A percentile compares a stretch with the other conserved stretches of the same genome.
Evolutionary conservation across 208 protist species (phyloP).

Genomic region (Baffinella frigidus): DNA sequence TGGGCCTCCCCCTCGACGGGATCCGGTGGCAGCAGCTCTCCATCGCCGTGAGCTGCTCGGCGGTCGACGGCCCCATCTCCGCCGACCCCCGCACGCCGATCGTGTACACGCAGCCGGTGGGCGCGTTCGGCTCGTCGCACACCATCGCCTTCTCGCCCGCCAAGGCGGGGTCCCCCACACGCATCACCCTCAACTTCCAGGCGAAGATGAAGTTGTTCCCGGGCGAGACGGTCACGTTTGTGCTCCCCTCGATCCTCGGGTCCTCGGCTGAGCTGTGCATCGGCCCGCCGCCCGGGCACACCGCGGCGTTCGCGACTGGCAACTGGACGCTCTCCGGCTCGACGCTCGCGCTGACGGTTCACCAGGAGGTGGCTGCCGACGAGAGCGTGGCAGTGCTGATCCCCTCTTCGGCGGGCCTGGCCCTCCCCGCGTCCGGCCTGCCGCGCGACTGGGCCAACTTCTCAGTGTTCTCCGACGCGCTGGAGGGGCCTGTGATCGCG

Average conservation of each 20-base stretch:
- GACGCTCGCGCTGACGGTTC: background rate
- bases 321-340: background rate
- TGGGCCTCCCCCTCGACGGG: background rate
- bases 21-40: background rate
- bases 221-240: background rate
- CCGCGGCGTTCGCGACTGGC: background rate
- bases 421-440: background rate
- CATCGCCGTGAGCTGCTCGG: background rate
- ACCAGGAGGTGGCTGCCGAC: background rate
- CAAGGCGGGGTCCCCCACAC: background rate
- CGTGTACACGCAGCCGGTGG: background rate
- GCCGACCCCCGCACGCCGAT: background rate
- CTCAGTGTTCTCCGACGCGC: background rate
- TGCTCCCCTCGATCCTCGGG: background rate
- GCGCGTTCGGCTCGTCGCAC: background rate
- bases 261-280: background rate
- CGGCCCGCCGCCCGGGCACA: background rate
- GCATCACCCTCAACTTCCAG: background rate
- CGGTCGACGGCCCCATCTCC: background rate
- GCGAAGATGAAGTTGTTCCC: background rate
- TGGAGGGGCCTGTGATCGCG: background rate
- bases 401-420: slow-evolving; percentile 22
- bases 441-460: background rate
- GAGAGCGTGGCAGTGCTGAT: background rate
- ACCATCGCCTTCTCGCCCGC: background rate